Conservation (phyloP, 1,284 basidiomycete genomes). For the Hortiboletus rubellus region DNA sequence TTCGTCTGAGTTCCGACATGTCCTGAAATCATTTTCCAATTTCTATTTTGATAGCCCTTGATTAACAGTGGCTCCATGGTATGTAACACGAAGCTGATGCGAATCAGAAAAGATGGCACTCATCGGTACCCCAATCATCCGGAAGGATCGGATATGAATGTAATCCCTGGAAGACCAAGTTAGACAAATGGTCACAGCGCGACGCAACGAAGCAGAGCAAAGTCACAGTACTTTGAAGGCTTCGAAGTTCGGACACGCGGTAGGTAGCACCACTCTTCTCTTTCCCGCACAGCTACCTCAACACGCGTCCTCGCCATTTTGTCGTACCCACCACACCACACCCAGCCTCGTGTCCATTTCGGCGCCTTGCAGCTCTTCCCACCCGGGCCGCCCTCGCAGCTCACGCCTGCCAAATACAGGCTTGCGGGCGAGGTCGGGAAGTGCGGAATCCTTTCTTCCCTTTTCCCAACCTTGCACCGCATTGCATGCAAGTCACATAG, state of each 20-base stretch:
- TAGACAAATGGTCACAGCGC: conserved; percentile 55
- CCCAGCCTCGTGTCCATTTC: no score
- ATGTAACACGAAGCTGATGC: neutral
- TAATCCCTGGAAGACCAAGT: conserved; percentile 64
- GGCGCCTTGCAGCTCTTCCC: no score
- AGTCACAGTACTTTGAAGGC: no score
- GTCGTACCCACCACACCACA: no score
- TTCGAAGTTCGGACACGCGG: conserved; percentile 60
- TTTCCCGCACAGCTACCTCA: no score
- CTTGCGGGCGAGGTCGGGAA: no score
- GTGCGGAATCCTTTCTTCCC: no score
- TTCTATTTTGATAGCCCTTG: conserved; percentile 87
- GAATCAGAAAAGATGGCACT: conserved; percentile 50
- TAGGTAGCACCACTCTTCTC: conserved; percentile 18
- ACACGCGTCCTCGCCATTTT: no score
- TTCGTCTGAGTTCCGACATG: conserved; percentile 94
- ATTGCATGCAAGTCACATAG: conserved; percentile 27
- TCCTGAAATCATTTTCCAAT: conserved; percentile 97
- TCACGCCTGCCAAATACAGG: no score
- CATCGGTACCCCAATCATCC: conserved; percentile 97
- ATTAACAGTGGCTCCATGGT: conserved; percentile 85
- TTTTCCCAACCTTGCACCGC: no score
- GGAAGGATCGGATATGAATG: conserved; percentile 96
- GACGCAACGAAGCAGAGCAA: no score
- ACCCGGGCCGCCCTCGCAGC: no score